Percentiles rank a stretch among this genome's conserved stretches.
Conservation (phyloP, 148 eudicot species). For the Nepenthes mirabilis region DNA sequence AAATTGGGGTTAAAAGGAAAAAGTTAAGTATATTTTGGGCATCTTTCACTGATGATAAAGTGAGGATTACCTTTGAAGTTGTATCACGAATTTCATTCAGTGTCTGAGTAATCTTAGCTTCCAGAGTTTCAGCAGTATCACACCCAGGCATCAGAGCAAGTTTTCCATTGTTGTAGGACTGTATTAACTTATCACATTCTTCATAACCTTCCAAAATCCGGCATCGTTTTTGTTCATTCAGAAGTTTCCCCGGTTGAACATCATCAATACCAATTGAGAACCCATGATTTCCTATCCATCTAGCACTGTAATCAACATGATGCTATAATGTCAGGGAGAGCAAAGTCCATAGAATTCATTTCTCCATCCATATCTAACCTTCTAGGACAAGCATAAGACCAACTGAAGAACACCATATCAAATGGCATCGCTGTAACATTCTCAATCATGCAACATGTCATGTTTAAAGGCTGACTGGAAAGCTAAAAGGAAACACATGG, state of each 20-base stretch:
- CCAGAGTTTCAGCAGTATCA: conserved; percentile 79
- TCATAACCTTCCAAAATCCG: conserved; percentile 34
- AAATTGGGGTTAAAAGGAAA: no score
- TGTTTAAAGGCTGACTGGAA: no score
- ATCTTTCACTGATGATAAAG: no score
- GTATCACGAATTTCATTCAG: conserved; percentile 67
- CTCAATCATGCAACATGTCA: no score
- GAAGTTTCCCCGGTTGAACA: conserved; percentile 63
- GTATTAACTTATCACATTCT: conserved; percentile 41
- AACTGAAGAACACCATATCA: no score
- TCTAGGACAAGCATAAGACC: no score
- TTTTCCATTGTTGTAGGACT: conserved; percentile 45
- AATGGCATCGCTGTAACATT: no score
- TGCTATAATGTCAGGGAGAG: neutral
- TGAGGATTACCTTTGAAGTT: conserved; percentile 44
- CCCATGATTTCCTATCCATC: conserved; percentile 99
- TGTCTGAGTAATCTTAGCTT: conserved; percentile 42
- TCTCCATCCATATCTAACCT: neutral
- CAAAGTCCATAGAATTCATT: neutral
- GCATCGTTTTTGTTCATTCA: conserved; percentile 29
- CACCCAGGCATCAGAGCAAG: conserved; percentile 65
- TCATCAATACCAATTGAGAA: conserved; percentile 97
- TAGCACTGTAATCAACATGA: conserved; percentile 51
- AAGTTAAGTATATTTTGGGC: no score
- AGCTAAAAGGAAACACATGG: no score